Percentiles rank a stretch among this genome's conserved stretches.
These are phyloP conservation scores for Mycena sanguinolenta DNA, from an alignment of 768 basidiomycete species.

Conservation along the genomic window DNA sequence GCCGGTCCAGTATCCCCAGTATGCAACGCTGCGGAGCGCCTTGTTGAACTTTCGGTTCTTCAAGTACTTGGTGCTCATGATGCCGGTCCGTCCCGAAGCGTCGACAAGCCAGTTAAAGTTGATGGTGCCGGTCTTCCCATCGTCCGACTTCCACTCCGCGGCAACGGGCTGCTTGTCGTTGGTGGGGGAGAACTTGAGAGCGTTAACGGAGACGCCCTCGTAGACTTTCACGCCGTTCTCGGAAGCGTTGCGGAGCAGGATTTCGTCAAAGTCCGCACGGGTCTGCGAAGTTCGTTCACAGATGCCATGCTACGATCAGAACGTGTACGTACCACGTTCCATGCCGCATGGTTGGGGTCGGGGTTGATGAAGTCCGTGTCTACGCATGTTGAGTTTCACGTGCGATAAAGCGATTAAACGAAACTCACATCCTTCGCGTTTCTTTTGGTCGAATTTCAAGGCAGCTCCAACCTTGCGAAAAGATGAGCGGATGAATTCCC, in stretches of 20 bases:
- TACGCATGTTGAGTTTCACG: background rate
- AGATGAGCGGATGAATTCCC: background rate
- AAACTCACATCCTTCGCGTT: background rate
- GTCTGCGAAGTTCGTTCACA: background rate
- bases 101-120: slow-evolving; percentile 75
- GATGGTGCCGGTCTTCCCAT: slow-evolving; percentile 54
- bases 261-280: slow-evolving; percentile 71
- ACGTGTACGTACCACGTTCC: background rate
- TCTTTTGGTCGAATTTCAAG: background rate
- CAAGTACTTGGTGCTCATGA: slow-evolving; percentile 62
- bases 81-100: slow-evolving; percentile 69
- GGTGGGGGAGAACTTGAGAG: slow-evolving; percentile 57
- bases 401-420: background rate
- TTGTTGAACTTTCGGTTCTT: slow-evolving; percentile 61
- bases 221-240: slow-evolving; percentile 62
- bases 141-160: slow-evolving; percentile 53
- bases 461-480: background rate
- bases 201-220: slow-evolving; percentile 59
- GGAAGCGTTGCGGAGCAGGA: slow-evolving; percentile 68
- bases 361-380: slow-evolving; percentile 3
- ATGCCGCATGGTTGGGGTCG: background rate
- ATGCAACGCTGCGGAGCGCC: slow-evolving; percentile 60
- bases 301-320: background rate
- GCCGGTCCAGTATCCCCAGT: slow-evolving; percentile 65
- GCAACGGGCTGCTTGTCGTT: slow-evolving; percentile 50